These are phyloP conservation scores for Collybia sordida DNA, from an alignment of 768 basidiomycete genomes.

Conservation along the genomic window DNA sequence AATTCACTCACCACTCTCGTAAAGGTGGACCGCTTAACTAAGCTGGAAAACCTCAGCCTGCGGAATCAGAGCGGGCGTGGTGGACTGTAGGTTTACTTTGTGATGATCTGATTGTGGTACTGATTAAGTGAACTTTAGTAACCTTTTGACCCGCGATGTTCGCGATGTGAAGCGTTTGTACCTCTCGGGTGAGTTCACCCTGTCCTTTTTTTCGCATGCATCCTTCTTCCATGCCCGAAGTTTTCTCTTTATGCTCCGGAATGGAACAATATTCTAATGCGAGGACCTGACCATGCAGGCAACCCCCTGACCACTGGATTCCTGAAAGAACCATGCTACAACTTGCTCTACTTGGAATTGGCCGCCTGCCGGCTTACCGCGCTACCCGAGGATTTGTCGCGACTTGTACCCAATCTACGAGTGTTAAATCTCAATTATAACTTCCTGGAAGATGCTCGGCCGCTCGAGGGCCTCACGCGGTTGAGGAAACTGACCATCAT, in stretches of 20 bases:
- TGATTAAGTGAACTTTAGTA: conserved; percentile 27
- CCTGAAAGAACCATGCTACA: conserved; percentile 77
- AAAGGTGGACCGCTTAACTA: conserved; percentile 57
- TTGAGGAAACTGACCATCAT: conserved; percentile 86
- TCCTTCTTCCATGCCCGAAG: too few species aligned
- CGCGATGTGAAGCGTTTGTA: conserved; percentile 93
- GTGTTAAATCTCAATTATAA: conserved; percentile 97
- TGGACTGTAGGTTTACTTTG: conserved; percentile 60
- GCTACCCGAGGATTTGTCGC: conserved; percentile 69
- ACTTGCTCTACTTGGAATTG: conserved; percentile 88
- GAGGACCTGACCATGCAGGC: conserved; percentile 44
- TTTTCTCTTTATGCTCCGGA: too few species aligned
- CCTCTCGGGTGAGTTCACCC: conserved; percentile 73
- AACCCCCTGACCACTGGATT: conserved; percentile 66
- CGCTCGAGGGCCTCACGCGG: conserved; percentile 69
- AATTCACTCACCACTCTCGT: conserved; percentile 57
- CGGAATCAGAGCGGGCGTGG: conserved; percentile 77
- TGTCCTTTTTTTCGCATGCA: neutral
- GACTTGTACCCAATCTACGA: conserved; percentile 79
- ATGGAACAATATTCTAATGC: conserved; percentile 11
- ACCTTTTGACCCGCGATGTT: conserved; percentile 64
- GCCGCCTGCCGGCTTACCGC: conserved; percentile 79
- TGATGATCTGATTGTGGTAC: conserved; percentile 19
- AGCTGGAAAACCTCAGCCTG: conserved; percentile 88
- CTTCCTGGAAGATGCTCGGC: conserved; percentile 74